These are phyloP conservation scores for Pseudozyma sp. DNA, from an alignment of 1,284 basidiomycete genomes.

Conservation along the genomic window DNA sequence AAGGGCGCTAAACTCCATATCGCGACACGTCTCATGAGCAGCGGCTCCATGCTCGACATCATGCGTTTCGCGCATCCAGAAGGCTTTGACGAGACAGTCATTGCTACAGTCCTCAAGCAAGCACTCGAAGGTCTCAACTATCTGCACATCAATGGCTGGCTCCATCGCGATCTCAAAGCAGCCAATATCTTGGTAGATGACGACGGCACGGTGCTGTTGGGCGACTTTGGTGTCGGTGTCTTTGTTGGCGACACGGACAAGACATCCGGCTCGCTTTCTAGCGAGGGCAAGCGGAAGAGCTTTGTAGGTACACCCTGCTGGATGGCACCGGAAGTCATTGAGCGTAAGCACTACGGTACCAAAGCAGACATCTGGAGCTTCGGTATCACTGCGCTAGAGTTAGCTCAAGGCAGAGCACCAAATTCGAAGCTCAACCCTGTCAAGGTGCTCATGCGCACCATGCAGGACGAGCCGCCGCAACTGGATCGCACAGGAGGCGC, in stretches of 20 bases:
- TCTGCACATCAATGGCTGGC: slow-evolving; percentile 86
- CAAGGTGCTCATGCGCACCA: slow-evolving; percentile 78
- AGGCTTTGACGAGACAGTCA: slow-evolving; percentile 86
- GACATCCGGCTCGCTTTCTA: slow-evolving; percentile 23
- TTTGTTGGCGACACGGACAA: slow-evolving; percentile 75
- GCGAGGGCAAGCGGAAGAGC: slow-evolving; percentile 76
- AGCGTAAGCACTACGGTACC: slow-evolving; percentile 83
- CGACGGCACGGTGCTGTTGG: slow-evolving; percentile 83
- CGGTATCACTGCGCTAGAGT: slow-evolving; percentile 85
- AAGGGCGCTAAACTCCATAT: slow-evolving; percentile 84
- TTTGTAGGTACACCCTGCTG: slow-evolving; percentile 93
- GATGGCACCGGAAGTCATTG: slow-evolving; percentile 93
- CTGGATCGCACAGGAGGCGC: slow-evolving; percentile 79
- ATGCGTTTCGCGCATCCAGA: slow-evolving; percentile 85
- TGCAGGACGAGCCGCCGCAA: slow-evolving; percentile 72
- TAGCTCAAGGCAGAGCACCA: slow-evolving; percentile 84
- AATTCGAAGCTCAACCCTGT: slow-evolving; percentile 80
- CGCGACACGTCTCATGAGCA: slow-evolving; percentile 87
- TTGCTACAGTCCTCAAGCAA: slow-evolving; percentile 84
- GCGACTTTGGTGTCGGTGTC: slow-evolving; percentile 87
- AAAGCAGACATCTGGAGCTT: slow-evolving; percentile 90
- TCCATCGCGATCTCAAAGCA: slow-evolving; percentile 85
- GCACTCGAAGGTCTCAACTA: slow-evolving; percentile 87
- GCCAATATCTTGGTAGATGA: slow-evolving; percentile 79
- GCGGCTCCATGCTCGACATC: slow-evolving; percentile 84